phyloP scores from a whole-genome alignment of 371 early-diverging fungal genomes.

The Zopfochytrium polystomum region DNA sequence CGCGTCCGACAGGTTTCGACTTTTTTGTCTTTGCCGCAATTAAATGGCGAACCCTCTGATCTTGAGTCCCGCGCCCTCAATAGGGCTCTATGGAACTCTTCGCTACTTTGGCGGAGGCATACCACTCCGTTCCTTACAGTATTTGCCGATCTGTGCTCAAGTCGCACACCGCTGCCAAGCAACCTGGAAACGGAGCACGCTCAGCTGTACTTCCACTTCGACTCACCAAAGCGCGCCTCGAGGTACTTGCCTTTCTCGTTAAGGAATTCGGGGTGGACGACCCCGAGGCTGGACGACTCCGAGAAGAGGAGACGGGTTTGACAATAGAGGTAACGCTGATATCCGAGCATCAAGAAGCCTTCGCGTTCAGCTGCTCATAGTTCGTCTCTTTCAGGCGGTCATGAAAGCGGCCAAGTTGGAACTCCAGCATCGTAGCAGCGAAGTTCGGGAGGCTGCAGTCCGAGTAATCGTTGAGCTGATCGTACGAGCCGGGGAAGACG shows the following conservation, averaged over 20 bases:
- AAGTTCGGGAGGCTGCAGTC: slow-evolving; percentile 65
- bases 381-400: slow-evolving; percentile 39
- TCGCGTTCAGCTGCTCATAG: not conserved
- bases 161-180: slow-evolving; percentile 38
- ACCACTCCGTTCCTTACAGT: slow-evolving; percentile 47
- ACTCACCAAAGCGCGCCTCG: slow-evolving; percentile 43
- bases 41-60: no score
- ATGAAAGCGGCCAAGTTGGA: slow-evolving; percentile 63
- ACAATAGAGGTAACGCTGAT: slow-evolving; percentile 8
- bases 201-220: no score
- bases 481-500: slow-evolving; percentile 24
- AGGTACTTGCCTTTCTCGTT: slow-evolving; percentile 53
- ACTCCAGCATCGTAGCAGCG: slow-evolving; percentile 60
- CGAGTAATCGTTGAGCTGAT: slow-evolving; percentile 50
- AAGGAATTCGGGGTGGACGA: slow-evolving; percentile 50
- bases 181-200: no score
- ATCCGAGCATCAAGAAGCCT: slow-evolving; percentile 5
- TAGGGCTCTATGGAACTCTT: slow-evolving; percentile 48
- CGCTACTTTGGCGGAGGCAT: slow-evolving; percentile 53
- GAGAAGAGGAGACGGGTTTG: slow-evolving; percentile 15
- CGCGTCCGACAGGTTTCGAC: slow-evolving; percentile 52
- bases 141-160: slow-evolving; percentile 54
- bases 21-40: no score
- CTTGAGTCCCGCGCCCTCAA: no score
- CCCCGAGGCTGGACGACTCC: not conserved